Base-by-base conservation (phyloP, 2,329 filamentous ascomycete genomes). In the Fusarium ramigenum region DNA sequence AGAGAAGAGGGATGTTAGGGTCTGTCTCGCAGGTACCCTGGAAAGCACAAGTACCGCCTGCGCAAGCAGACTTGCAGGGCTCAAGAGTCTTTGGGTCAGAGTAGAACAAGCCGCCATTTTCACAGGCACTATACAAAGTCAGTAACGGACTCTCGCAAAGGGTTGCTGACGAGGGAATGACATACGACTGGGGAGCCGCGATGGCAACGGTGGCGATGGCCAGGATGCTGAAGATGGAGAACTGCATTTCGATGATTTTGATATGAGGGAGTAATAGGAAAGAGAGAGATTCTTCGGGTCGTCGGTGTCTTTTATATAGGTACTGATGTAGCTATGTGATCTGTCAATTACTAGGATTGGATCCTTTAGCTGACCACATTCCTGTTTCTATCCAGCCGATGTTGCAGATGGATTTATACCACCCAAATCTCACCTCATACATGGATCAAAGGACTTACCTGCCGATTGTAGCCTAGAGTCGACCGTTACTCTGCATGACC, bases 61-160 rank as follows among this genome's bases (percentile, higher is more conserved):
- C 50, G 16, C 66, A 69, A 1, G 12, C 36, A 1, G 66, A 69
- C 14, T 64, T 69, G 65, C 66, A 69, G 1, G 66, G 66, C 59
- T 69, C 66, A 1, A 69, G 65, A 19, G 65, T 69, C 44, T 69
- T 69, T 21, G 39, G 64, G 23, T 69, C 65, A 1, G 65, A 69
- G 50, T 69, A 69, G 36, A 19, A 69, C 2, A 58, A 3, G 1
- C 34, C 66, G 21, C 59, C 66, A 30, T 44, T 43, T 2, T 43
- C 9, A 23, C 42, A 43, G 4, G 42, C n/a, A 4, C 42, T 43
- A 7, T 23, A 43, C 15, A 43, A 23, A 11, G 15, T 43, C 42
- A 43, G n/a, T 5, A 18, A 23, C n/a, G 4, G 0, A 18, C 2
- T 11, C n/a, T 8, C 9, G 28, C 28, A 7, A 43, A 2, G 23